Conservation (phyloP, 805 yeast species). For the Kodamaea nitidulidarum region DNA sequence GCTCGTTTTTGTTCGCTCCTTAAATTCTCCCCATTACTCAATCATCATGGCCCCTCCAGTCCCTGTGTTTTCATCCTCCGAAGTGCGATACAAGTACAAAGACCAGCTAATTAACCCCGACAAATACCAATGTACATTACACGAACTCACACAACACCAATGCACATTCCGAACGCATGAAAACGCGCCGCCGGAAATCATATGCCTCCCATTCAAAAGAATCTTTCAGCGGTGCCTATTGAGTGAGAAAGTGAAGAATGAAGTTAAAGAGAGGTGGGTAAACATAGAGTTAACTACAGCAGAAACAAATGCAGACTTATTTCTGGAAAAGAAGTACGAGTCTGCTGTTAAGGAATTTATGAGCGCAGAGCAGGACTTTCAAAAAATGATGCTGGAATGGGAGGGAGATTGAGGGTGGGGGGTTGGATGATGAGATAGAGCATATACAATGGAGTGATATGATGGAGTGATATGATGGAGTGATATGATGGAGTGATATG, state of each 20-base stretch:
- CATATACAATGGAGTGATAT: neutral
- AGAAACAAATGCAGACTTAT: slow-evolving; percentile 27
- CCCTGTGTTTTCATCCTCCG: slow-evolving; percentile 31
- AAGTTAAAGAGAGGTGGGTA: slow-evolving; percentile 26
- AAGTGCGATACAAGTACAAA: slow-evolving; percentile 23
- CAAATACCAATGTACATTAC: slow-evolving; percentile 31
- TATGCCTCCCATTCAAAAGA: slow-evolving; percentile 42
- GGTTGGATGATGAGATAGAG: neutral
- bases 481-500: no score
- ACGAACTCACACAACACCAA: slow-evolving; percentile 37
- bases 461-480: no score
- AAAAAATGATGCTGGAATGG: slow-evolving; percentile 21
- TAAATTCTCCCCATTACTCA: neutral
- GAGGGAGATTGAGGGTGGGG: neutral
- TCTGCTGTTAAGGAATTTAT: slow-evolving; percentile 31
- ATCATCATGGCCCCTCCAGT: slow-evolving; percentile 42
- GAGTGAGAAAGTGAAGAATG: slow-evolving; percentile 25
- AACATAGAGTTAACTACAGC: slow-evolving; percentile 37
- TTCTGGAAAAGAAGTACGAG: slow-evolving; percentile 20
- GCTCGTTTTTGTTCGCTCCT: no score
- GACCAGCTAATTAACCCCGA: slow-evolving; percentile 27
- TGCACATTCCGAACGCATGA: slow-evolving; percentile 35
- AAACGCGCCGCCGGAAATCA: slow-evolving; percentile 28
- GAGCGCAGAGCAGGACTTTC: slow-evolving; percentile 36
- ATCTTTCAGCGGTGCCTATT: slow-evolving; percentile 38